Evolutionary conservation across 2,329 filamentous ascomycete genomes (phyloP), one percentile per base, ranked within the genome.

Genomic region (Penicillium fuscoglaucum): DNA sequence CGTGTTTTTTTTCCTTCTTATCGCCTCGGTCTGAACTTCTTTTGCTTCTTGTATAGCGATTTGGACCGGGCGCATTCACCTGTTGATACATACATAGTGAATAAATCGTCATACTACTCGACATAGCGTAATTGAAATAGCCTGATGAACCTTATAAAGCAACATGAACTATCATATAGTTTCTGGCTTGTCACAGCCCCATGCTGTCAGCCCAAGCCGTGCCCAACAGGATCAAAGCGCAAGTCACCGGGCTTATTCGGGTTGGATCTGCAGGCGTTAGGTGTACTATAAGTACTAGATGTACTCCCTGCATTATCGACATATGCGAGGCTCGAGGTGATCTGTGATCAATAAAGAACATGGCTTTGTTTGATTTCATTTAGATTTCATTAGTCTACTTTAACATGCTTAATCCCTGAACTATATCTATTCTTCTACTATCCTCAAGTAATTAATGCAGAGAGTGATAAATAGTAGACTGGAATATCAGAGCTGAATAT

Each of bases 151-250:
- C 31, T 13, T 31, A 24, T 40, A 17, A 31, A 35, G 4, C 28
- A 39, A 35, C 28, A 31, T 54, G 41, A 37, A 29, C 37, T 35
- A 35, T 43, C 17, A 47, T 10, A 28, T 52, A 21, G 6, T 19
- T 19, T 19, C 8, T 19, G n/a, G 9, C 17, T 24, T 41, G 19
- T 41, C 49, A 56, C 41, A 28, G 13, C 31, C 51, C 21, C 37
- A 33, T 35, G 19, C 9, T 33, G 5, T 45, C 50, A 46, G 59
- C 59, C 61, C 51, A 61, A 61, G 31, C n/a, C 13, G 47, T 61
- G 59, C 61, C 62, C 54, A 55, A 55, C 47, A 50, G 41, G 55
- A 62, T 62, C 63, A 55, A 59, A 60, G 63, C 61, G 63, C 51
- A 48, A 60, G 61, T 65, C 61, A 62, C 48, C 46, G 33, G 55